Evolutionary conservation across 2,329 filamentous ascomycete species (phyloP).

Genomic region (Conoideocrella luteorostrata): DNA sequence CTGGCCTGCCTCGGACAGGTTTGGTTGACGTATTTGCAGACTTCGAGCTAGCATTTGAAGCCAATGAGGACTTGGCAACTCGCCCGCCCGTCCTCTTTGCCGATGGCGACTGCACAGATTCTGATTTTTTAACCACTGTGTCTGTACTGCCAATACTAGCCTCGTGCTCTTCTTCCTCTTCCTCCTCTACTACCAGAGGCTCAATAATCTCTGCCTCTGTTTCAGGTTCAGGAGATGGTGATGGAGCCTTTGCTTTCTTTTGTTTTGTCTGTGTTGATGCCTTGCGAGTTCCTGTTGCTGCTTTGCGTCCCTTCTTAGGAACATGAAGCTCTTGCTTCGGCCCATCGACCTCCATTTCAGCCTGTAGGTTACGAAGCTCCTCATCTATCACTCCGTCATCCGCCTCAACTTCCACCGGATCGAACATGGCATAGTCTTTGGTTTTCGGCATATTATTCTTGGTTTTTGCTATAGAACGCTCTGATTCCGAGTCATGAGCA

Average conservation of each 20-base stretch:
- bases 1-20: conserved; percentile 23
- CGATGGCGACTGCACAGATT: conserved; percentile 12
- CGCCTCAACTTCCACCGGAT: conserved; percentile 37
- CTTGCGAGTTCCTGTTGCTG: conserved; percentile 41
- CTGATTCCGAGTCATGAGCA: conserved; percentile 39
- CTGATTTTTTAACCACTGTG: conserved; percentile 33
- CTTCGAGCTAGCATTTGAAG: conserved; percentile 6
- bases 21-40: conserved; percentile 18
- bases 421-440: conserved; percentile 45
- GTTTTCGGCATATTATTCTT: conserved; percentile 25
- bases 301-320: conserved; percentile 50
- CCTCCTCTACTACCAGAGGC: conserved; percentile 15
- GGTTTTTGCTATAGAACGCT: conserved; percentile 25
- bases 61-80: conserved; percentile 18
- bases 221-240: conserved; percentile 16
- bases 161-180: conserved; percentile 23
- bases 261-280: conserved; percentile 44
- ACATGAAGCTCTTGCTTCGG: conserved; percentile 33
- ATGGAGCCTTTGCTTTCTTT: conserved; percentile 35
- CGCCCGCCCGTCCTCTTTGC: conserved; percentile 21
- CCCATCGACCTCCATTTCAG: conserved; percentile 39
- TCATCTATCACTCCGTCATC: conserved; percentile 45
- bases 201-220: conserved; percentile 13
- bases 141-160: conserved; percentile 34
- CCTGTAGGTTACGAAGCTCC: conserved; percentile 43